A percentile compares a stretch with the other conserved stretches of the same genome.
Conservation (phyloP, 2,329 filamentous ascomycete genomes). For the Talaromyces sp. region DNA sequence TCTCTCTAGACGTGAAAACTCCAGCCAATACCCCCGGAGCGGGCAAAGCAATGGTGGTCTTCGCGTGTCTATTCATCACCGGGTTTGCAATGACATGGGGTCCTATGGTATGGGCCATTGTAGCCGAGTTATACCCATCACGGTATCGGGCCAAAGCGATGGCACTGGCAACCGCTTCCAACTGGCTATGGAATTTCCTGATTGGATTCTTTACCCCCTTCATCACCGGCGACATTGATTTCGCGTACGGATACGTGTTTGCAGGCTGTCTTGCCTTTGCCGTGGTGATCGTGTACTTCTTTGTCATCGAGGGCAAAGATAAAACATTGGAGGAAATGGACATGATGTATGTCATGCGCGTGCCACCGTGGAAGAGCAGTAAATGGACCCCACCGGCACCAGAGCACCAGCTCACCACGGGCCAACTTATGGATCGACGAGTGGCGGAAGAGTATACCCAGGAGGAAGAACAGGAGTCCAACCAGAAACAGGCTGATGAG, state of each 20-base stretch:
- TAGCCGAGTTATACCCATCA: constrained; percentile 46
- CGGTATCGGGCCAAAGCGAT: constrained; percentile 69
- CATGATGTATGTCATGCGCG: constrained; percentile 68
- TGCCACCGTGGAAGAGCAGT: constrained; percentile 62
- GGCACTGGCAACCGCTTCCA: constrained; percentile 73
- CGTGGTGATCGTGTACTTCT: constrained; percentile 68
- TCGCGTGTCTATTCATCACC: constrained; percentile 71
- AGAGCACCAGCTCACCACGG: constrained; percentile 29
- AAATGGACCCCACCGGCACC: constrained; percentile 42
- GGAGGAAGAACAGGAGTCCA: constrained; percentile 17
- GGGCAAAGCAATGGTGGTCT: constrained; percentile 69
- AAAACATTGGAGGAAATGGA: constrained; percentile 75
- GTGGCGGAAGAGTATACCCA: constrained; percentile 19
- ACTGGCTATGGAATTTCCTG: constrained; percentile 75
- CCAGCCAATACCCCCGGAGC: constrained; percentile 50
- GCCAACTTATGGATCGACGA: constrained; percentile 28
- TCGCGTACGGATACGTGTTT: constrained; percentile 76
- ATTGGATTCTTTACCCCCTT: constrained; percentile 78
- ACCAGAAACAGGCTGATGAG: constrained; percentile 12
- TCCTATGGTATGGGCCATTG: constrained; percentile 57
- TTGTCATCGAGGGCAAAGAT: constrained; percentile 71
- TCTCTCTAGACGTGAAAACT: constrained; percentile 38
- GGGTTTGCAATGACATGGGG: constrained; percentile 72
- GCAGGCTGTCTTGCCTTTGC: constrained; percentile 69
- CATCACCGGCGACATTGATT: constrained; percentile 71